Evolutionary conservation across 345 rosid species (phyloP).

Genomic region (Salix caprea): DNA sequence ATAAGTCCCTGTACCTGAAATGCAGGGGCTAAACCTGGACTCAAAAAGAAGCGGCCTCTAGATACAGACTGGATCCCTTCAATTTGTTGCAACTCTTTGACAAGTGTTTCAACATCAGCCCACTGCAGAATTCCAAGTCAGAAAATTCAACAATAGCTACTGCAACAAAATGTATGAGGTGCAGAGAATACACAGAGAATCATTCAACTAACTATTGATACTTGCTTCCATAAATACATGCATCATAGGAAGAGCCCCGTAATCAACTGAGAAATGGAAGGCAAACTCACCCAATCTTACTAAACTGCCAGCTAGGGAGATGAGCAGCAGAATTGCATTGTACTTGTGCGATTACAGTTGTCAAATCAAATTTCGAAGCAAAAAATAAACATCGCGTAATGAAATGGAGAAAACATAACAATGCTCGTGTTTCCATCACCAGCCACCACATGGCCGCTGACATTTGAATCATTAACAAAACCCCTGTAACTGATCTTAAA

Average conservation of each 20-base stretch:
- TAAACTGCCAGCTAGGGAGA: too few species aligned
- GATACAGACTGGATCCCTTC: conserved; percentile 75
- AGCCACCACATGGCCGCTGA: too few species aligned
- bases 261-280: not conserved
- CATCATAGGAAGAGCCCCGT: not conserved
- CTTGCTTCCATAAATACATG: not conserved
- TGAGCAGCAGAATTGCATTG: too few species aligned
- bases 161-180: not conserved
- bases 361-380: not conserved
- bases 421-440: too few species aligned
- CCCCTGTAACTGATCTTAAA: too few species aligned
- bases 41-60: conserved; percentile 82
- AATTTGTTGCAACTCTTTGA: conserved; percentile 68
- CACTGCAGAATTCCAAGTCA: conserved; percentile 50
- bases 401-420: not conserved
- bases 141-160: conserved; percentile 5
- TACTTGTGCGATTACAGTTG: too few species aligned
- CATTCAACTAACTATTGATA: not conserved
- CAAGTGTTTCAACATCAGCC: conserved; percentile 83
- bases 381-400: not conserved
- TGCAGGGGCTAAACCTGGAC: conserved; percentile 94
- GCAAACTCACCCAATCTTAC: too few species aligned
- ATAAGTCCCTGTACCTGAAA: conserved; percentile 58
- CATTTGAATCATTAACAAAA: too few species aligned
- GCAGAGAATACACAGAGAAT: not conserved